These are phyloP conservation scores for Dioszegia hungarica DNA, from an alignment of 768 basidiomycete genomes.

Conservation along the genomic window DNA sequence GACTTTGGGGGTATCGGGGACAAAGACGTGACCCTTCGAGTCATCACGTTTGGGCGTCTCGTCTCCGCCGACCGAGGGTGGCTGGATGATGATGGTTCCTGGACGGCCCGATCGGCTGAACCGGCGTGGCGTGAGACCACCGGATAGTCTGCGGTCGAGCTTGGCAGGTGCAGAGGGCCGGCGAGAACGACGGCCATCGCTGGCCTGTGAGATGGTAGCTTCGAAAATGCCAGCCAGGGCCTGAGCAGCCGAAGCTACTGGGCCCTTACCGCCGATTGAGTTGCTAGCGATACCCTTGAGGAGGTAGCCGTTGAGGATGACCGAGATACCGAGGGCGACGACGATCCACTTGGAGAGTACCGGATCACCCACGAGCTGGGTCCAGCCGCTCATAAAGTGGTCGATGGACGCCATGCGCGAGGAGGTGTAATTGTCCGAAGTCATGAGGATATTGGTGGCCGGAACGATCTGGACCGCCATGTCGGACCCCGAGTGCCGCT, in stretches of 20 bases:
- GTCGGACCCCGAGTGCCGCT: conserved; percentile 39
- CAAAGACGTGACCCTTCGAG: conserved; percentile 27
- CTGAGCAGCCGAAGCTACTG: conserved; percentile 51
- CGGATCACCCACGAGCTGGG: conserved; percentile 85
- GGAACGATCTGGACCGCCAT: conserved; percentile 41
- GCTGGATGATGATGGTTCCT: conserved; percentile 18
- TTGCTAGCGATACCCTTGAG: conserved; percentile 61
- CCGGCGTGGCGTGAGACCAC: conserved; percentile 3
- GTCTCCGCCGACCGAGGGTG: conserved; percentile 32
- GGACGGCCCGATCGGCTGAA: not conserved
- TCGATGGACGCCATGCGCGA: conserved; percentile 60
- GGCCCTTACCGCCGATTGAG: conserved; percentile 49
- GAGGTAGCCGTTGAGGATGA: conserved; percentile 86
- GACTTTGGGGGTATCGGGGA: conserved; percentile 29
- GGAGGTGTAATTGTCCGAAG: conserved; percentile 21
- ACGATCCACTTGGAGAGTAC: conserved; percentile 94
- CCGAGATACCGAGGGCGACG: conserved; percentile 72
- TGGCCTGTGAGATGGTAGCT: conserved; percentile 1
- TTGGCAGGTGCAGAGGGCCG: conserved; percentile 1
- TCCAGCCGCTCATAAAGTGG: conserved; percentile 85
- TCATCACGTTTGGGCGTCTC: conserved; percentile 33
- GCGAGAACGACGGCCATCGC: not conserved
- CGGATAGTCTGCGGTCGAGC: conserved; percentile 25
- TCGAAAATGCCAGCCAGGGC: conserved; percentile 49
- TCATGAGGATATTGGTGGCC: conserved; percentile 36